phyloP scores from a whole-genome alignment of 305 asterid species.

The Lippia alba region DNA sequence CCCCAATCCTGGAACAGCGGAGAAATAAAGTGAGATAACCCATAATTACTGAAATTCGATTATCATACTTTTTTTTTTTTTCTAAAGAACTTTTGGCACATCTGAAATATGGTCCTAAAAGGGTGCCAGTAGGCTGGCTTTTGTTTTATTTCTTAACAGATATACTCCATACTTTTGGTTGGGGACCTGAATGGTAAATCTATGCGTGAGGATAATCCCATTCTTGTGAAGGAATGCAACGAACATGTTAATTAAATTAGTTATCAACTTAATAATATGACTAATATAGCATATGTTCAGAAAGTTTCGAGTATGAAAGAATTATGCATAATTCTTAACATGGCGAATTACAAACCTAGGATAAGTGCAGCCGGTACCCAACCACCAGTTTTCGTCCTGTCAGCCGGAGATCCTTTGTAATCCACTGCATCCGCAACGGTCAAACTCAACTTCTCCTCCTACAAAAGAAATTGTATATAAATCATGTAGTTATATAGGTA shows the following conservation, averaged over 20 bases:
- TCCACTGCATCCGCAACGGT: constrained; percentile 73
- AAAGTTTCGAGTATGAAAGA: too few species aligned
- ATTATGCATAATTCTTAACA: not conserved
- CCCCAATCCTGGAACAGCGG: constrained; percentile 29
- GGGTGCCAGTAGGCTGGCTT: not conserved
- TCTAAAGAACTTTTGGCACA: not conserved
- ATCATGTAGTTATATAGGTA: too few species aligned
- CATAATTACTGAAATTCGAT: not conserved
- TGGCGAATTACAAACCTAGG: constrained; percentile 57
- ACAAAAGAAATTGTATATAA: too few species aligned
- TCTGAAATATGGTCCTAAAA: constrained; percentile 14
- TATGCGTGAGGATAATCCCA: constrained; percentile 19
- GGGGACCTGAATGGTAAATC: constrained; percentile 16
- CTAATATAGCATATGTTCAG: too few species aligned
- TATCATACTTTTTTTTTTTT: not conserved
- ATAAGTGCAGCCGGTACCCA: constrained; percentile 94
- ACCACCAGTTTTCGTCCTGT: constrained; percentile 80
- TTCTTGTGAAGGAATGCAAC: not conserved
- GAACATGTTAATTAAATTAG: too few species aligned
- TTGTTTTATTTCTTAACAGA: constrained; percentile 7
- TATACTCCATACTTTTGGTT: constrained; percentile 25
- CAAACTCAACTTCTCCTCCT: constrained; percentile 59
- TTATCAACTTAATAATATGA: too few species aligned
- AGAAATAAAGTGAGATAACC: not conserved
- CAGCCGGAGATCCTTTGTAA: constrained; percentile 79